Percentiles rank a stretch among this genome's conserved stretches.
Evolutionary conservation across 345 rosid genomes (phyloP).

Genomic region (Populus davidiana): DNA sequence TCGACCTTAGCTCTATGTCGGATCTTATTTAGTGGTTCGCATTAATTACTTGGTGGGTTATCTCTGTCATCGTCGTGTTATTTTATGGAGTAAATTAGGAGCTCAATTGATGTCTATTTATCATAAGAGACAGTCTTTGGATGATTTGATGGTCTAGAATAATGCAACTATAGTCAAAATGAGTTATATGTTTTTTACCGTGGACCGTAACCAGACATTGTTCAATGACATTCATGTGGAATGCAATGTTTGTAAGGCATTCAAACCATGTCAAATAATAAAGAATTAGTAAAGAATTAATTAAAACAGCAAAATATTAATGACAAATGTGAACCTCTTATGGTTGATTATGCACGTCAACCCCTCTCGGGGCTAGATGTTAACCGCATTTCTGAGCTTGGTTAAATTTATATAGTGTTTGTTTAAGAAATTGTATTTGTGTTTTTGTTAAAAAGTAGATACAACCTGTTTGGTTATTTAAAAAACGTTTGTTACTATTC

Average conservation of each 20-base stretch:
- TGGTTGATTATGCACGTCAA: background rate
- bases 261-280: background rate
- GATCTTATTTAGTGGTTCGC: constrained; percentile 41
- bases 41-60: constrained; percentile 17
- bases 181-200: background rate
- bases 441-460: no score
- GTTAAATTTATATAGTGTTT: no score
- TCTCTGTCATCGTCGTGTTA: background rate
- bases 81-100: background rate
- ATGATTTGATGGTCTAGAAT: background rate
- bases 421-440: no score
- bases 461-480: no score
- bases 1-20: constrained; percentile 46
- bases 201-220: background rate
- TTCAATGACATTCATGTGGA: background rate
- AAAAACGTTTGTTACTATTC: no score
- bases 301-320: background rate
- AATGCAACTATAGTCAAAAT: background rate
- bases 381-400: no score
- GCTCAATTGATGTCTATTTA: background rate
- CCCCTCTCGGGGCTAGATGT: no score
- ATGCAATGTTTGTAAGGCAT: background rate
- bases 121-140: background rate
- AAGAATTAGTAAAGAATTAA: background rate
- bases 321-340: background rate